Base-by-base conservation (phyloP, 164 flowering plant genomes). In the Macadamia integrifolia region DNA sequence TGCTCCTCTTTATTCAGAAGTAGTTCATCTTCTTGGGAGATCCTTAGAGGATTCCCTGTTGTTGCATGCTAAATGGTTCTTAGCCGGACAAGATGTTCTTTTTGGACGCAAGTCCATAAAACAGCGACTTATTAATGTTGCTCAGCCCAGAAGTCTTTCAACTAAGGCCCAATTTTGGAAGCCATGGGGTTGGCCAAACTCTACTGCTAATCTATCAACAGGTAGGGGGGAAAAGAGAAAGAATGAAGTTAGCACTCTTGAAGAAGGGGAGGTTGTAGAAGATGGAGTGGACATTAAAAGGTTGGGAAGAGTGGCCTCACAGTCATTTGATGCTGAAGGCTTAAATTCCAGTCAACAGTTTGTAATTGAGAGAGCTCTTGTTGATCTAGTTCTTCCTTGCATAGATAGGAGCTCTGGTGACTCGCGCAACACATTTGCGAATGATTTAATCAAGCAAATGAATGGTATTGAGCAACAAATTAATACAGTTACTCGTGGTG, bases 191-290 rank as follows among this genome's bases (percentile, higher is more conserved):
- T 95, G 99, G 98, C 79, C 83, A 64, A 66, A 52, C 62, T 75
- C 84, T 53, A 69, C 55, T 69, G 50, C 64, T 61, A 84, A 79
- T 64, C 31, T 63, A 29, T 40, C 52, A 6, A 62, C 73, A 58
- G 76, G 28, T 43, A 83, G 69, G 71, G 82, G 80, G 61, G 86
- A 84, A 9, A 88, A 82, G 69, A 76, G 74, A 78, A 92, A 87
- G 80, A 77, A 69, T 71, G 98, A 90, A 68, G 71, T 63, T 1
- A 57, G 69, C 61, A 74, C 84, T 57, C 72, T 88, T 69, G 99
- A 92, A 84, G 99, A 95, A 81, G 99, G 99, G 52, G 98, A 95
- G 71, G 90, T 92, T 61, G 86, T 87, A 58, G 96, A 92, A 63
- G 97, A 88, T 67, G 90, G 87, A 9, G 40, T 66, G 8, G 94